Evolutionary conservation across 371 early-diverging fungal genomes (phyloP).

Genomic region (Mucor irregularis): DNA sequence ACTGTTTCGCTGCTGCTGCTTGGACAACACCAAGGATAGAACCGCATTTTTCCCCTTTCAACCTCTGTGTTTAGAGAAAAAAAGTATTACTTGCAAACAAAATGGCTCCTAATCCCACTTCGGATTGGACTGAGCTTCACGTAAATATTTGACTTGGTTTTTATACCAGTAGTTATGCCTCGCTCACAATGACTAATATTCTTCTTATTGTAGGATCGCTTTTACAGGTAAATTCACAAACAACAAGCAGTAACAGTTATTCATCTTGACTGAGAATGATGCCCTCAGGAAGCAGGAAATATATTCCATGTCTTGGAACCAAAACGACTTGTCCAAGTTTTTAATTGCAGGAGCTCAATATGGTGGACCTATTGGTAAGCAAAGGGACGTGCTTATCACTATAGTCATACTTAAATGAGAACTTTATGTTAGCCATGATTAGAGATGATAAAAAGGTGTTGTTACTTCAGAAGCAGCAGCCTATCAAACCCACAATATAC

Average conservation of each 20-base stretch:
- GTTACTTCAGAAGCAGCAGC: constrained; percentile 69
- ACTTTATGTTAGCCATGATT: constrained; percentile 67
- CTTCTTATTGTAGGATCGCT: constrained; percentile 40
- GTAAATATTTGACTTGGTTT: constrained; percentile 17
- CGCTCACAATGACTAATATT: neutral
- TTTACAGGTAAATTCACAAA: constrained; percentile 40
- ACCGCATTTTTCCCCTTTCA: too few relatives aligned
- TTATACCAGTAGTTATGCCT: too few relatives aligned
- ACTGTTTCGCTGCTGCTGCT: too few relatives aligned
- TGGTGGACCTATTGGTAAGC: constrained; percentile 91
- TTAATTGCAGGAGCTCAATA: constrained; percentile 82
- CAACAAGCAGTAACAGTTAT: too few relatives aligned
- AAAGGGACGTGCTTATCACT: too few relatives aligned
- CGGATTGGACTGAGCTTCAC: constrained; percentile 56
- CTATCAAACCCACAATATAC: constrained; percentile 77
- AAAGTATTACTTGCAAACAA: too few relatives aligned
- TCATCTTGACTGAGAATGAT: neutral
- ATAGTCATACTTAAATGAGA: too few relatives aligned
- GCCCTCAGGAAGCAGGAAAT: constrained; percentile 69
- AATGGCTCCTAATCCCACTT: constrained; percentile 57
- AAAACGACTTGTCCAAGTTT: constrained; percentile 80
- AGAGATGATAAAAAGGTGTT: constrained; percentile 84
- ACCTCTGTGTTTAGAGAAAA: too few relatives aligned
- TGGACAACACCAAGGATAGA: too few relatives aligned
- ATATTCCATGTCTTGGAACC: constrained; percentile 88